These are phyloP conservation scores for Cetradonia linearis DNA, from an alignment of 495 filamentous ascomycete genomes.

Conservation along the genomic window DNA sequence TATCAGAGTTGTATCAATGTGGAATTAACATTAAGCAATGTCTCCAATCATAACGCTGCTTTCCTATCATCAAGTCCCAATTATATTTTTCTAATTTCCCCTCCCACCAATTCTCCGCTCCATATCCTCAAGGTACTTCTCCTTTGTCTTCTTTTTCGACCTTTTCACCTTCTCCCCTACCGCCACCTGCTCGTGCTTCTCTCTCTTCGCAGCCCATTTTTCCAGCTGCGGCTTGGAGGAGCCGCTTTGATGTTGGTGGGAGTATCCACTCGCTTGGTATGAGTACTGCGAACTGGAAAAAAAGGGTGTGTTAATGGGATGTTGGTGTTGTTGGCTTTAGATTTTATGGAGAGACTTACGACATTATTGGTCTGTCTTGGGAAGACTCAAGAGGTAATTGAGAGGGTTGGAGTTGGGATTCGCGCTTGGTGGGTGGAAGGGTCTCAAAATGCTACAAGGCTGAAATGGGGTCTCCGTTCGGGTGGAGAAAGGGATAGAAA, in stretches of 20 bases:
- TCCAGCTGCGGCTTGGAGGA: neutral
- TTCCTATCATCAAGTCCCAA: neutral
- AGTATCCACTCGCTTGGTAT: too few relatives aligned
- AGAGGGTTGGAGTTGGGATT: too few relatives aligned
- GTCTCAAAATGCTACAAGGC: too few relatives aligned
- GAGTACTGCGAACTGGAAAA: neutral
- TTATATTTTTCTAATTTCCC: neutral
- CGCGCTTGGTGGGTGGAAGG: too few relatives aligned
- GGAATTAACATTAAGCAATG: neutral
- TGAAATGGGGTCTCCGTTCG: too few relatives aligned
- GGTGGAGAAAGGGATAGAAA: too few relatives aligned
- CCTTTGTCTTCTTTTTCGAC: neutral
- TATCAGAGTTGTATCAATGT: neutral
- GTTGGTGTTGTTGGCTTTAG: neutral
- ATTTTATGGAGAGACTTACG: neutral
- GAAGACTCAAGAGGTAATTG: neutral
- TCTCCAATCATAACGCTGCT: neutral
- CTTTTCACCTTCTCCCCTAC: slow-evolving; percentile 5
- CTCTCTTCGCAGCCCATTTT: slow-evolving; percentile 4
- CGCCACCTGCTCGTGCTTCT: slow-evolving; percentile 10
- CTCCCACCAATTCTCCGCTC: slow-evolving; percentile 1
- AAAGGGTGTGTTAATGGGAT: too few relatives aligned
- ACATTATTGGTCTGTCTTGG: neutral
- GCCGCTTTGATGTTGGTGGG: neutral
- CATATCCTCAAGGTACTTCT: neutral